A percentile compares a stretch with the other conserved stretches of the same genome.
Evolutionary conservation across 257 asterid genomes (phyloP).

Genomic region (Datura wrightii): DNA sequence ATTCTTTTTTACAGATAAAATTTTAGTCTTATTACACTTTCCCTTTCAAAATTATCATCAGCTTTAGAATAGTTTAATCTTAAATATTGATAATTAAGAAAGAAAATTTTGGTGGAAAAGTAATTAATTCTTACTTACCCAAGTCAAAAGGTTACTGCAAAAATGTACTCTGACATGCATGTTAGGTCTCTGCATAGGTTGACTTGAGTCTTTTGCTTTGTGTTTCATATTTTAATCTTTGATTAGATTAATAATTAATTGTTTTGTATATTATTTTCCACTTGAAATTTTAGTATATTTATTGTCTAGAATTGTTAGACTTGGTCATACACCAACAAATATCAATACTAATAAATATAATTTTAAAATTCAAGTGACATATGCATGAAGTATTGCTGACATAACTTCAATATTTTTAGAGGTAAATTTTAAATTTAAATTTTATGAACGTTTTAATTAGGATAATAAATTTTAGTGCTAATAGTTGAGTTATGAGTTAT

Average conservation of each 20-base stretch:
- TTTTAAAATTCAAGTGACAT: neutral
- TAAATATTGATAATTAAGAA: constrained; percentile 19
- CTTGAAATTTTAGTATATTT: constrained; percentile 9
- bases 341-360: neutral
- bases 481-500: neutral
- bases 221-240: neutral
- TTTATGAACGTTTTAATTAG: no score
- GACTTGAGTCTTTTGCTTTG: constrained; percentile 10
- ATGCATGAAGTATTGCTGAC: constrained; percentile 29
- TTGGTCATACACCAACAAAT: constrained; percentile 6
- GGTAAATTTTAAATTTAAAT: neutral
- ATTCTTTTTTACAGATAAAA: no score
- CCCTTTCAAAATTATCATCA: neutral
- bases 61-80: neutral
- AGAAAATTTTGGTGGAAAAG: neutral
- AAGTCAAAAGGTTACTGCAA: constrained; percentile 26
- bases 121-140: neutral
- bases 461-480: neutral
- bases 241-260: neutral
- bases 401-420: neutral
- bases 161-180: neutral
- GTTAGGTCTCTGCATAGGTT: constrained; percentile 7
- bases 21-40: neutral
- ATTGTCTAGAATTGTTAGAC: neutral
- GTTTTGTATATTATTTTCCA: neutral